Conservation (phyloP, 345 rosid genomes). For the Camelina hispida region DNA sequence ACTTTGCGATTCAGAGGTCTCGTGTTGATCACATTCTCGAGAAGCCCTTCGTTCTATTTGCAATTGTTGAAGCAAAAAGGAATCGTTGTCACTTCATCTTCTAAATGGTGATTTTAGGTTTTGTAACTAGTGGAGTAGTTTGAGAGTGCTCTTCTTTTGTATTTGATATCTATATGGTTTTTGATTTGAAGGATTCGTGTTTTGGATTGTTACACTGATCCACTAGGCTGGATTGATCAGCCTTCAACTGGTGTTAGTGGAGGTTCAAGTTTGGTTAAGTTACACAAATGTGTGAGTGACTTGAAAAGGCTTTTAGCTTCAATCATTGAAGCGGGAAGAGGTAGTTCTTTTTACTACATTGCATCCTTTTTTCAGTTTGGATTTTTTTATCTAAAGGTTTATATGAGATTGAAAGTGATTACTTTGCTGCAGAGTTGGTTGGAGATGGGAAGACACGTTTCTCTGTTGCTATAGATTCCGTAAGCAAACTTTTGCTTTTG, state of each 20-base stretch:
- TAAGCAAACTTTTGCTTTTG: slow-evolving; percentile 42
- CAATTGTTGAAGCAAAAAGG: slow-evolving; percentile 62
- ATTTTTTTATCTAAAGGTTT: slow-evolving; percentile 16
- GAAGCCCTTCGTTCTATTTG: slow-evolving; percentile 72
- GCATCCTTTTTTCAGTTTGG: background rate
- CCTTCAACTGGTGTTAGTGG: slow-evolving; percentile 35
- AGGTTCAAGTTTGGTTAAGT: slow-evolving; percentile 40
- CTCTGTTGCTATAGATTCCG: slow-evolving; percentile 82
- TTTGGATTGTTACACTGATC: slow-evolving; percentile 90
- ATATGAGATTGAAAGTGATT: slow-evolving; percentile 20
- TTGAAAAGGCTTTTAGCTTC: slow-evolving; percentile 57
- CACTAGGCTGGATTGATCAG: slow-evolving; percentile 77
- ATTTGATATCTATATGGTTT: background rate
- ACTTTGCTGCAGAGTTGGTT: slow-evolving; percentile 59
- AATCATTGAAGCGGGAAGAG: slow-evolving; percentile 75
- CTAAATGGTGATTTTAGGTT: slow-evolving; percentile 56
- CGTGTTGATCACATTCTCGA: slow-evolving; percentile 65
- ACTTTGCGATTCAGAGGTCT: slow-evolving; percentile 56
- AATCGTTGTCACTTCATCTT: slow-evolving; percentile 51
- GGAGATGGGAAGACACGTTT: slow-evolving; percentile 68
- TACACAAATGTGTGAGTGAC: slow-evolving; percentile 66
- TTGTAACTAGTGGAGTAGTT: background rate
- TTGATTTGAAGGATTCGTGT: slow-evolving; percentile 63
- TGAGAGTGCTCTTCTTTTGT: background rate
- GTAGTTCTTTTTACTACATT: slow-evolving; percentile 39